phyloP scores from a whole-genome alignment of 1,284 basidiomycete genomes.

The Moesziomyces globuligerus region DNA sequence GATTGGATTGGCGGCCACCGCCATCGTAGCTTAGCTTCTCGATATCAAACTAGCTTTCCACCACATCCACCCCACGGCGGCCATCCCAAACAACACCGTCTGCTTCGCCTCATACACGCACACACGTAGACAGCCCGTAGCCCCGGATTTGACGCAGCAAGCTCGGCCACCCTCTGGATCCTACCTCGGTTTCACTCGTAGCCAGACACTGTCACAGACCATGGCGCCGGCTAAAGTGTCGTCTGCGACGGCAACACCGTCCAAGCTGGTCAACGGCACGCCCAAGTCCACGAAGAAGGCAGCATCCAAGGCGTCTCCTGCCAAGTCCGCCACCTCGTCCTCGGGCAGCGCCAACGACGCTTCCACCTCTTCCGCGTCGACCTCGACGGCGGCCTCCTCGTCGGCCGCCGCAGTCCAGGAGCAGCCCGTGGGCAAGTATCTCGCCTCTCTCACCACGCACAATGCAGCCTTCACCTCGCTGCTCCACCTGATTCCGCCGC shows the following conservation, averaged over 20 bases:
- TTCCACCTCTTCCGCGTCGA: constrained; percentile 19
- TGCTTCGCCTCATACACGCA: too few relatives aligned
- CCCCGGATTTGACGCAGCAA: too few relatives aligned
- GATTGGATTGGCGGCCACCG: too few relatives aligned
- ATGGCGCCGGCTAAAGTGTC: not conserved
- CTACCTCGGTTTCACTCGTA: too few relatives aligned
- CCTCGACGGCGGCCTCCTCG: not conserved
- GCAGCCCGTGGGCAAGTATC: constrained; percentile 21
- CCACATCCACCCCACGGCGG: too few relatives aligned
- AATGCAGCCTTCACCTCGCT: constrained; percentile 57
- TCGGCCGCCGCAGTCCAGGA: not conserved
- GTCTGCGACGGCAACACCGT: not conserved
- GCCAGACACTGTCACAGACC: not conserved
- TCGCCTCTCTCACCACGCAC: constrained; percentile 47
- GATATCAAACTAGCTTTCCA: too few relatives aligned
- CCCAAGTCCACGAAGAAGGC: constrained; percentile 18
- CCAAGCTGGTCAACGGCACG: constrained; percentile 9
- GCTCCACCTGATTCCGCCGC: constrained; percentile 60
- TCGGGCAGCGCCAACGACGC: constrained; percentile 9
- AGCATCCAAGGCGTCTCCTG: constrained; percentile 13
- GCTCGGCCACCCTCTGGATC: too few relatives aligned
- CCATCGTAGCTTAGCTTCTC: too few relatives aligned
- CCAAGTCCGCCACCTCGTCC: not conserved
- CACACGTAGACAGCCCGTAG: too few relatives aligned
- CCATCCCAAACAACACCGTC: too few relatives aligned